A percentile compares a stretch with the other conserved stretches of the same genome.
Conservation (phyloP, 192 early-diverging fungal species). For the Thamnidium elegans region DNA sequence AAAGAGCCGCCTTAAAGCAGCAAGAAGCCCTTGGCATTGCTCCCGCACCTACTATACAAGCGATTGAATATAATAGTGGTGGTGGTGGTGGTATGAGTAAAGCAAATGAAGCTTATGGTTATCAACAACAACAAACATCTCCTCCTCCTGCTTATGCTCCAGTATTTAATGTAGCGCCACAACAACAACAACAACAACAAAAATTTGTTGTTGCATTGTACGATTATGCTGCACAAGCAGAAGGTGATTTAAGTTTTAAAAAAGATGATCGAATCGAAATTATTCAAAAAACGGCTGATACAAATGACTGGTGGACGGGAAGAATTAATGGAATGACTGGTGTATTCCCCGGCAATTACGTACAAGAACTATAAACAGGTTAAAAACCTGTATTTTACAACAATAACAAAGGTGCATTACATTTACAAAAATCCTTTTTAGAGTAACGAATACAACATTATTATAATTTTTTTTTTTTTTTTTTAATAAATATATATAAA, state of each 20-base stretch:
- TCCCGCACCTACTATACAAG: background rate
- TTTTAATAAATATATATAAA: too few relatives aligned
- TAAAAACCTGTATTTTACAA: background rate
- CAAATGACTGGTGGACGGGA: conserved; percentile 49
- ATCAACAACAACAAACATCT: background rate
- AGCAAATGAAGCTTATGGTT: background rate
- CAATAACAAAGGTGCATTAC: too few relatives aligned
- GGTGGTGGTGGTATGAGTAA: background rate
- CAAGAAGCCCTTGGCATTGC: conserved; percentile 18
- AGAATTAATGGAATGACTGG: conserved; percentile 30
- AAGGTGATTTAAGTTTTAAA: conserved; percentile 39
- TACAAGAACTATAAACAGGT: background rate
- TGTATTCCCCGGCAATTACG: conserved; percentile 29
- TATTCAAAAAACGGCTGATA: conserved; percentile 32
- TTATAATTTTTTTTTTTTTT: too few relatives aligned
- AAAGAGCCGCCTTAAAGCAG: conserved; percentile 26
- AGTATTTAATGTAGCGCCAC: background rate
- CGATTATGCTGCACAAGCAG: conserved; percentile 39
- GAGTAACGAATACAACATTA: too few relatives aligned
- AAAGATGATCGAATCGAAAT: conserved; percentile 45
- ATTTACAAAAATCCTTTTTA: too few relatives aligned
- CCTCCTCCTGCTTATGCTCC: background rate
- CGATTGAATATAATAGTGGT: conserved; percentile 1
- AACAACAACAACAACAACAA: background rate
- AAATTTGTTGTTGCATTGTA: conserved; percentile 38